Conservation (phyloP, 2,329 filamentous ascomycete genomes). For the Dactylellina cionopaga region DNA sequence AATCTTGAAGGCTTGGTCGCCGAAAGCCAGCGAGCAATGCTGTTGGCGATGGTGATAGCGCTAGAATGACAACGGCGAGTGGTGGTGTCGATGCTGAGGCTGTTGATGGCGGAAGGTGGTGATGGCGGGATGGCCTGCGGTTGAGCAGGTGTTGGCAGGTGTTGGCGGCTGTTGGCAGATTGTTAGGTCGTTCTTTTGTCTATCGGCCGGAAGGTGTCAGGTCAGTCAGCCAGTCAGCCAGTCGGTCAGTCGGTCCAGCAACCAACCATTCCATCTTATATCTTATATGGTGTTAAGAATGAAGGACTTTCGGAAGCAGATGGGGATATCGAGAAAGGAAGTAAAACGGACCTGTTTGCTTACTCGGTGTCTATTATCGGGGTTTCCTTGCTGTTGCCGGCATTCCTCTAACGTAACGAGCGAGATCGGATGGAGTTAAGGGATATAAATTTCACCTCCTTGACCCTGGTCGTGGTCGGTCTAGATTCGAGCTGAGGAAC, state of each 20-base stretch:
- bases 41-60: too few relatives aligned
- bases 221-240: too few relatives aligned
- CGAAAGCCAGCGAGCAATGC: constrained; percentile 28
- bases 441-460: too few relatives aligned
- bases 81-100: not conserved
- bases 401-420: not conserved
- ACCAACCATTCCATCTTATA: too few relatives aligned
- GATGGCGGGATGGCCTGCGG: constrained; percentile 2
- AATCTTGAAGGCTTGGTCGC: constrained; percentile 51
- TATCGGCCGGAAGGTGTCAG: constrained; percentile 4
- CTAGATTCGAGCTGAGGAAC: too few relatives aligned
- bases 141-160: not conserved
- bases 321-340: not conserved
- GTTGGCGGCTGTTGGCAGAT: not conserved
- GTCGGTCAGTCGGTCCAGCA: not conserved
- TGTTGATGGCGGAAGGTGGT: constrained; percentile 12
- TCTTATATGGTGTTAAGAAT: too few relatives aligned
- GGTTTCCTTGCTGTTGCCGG: not conserved
- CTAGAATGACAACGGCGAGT: too few relatives aligned
- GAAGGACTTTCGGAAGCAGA: not conserved
- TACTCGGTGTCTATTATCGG: not conserved
- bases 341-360: too few relatives aligned
- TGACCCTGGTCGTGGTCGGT: too few relatives aligned
- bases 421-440: constrained; percentile 34
- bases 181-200: not conserved